Evolutionary conservation across 2,329 filamentous ascomycete species (phyloP), one percentile per base, ranked within the genome.

Genomic region (Trichoderma sp.): DNA sequence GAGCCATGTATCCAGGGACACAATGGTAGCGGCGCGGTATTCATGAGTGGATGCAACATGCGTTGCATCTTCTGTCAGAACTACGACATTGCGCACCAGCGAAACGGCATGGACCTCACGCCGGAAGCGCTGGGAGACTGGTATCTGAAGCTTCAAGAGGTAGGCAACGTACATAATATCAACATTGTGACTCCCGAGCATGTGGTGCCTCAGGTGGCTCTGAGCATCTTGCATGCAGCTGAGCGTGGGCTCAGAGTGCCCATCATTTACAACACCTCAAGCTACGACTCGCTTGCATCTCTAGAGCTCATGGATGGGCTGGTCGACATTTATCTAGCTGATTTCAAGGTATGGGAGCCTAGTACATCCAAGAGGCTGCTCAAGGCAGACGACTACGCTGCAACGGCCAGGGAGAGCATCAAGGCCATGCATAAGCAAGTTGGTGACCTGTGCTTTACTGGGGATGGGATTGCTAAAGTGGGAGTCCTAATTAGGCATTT

Each of bases 121-220:
- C 91, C 92, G 0, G 91, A 94, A 76, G 86, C 93, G 75, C 84
- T 97, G 5, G 92, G 86, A 5, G 89, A 91, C 64, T 95, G 92
- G 92, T 94, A 90, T 78, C 73, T 95, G 67, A 95, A 95, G 79
- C 81, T 96, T 52, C 92, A 95, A 76, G 84, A 92, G 32, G 85
- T 92, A 2, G 92, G 92, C n/a, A 81, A 84, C 9, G 91, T 92
- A n/a, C 92, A 96, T 80, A 95, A 95, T 76, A 94, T 96, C 83
- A 95, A 97, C 77, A 86, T 94, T 25, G 86, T 96, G 68, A 96
- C 92, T 0, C 92, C 92, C 0, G 92, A 96, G 76, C 93, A 96
- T 76, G 91, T 96, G 19, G 92, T 93, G 4, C 92, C 92, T 0
- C 92, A 95, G 76, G 91, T 95, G 10, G 91, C 87, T 1, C 81